A percentile compares a stretch with the other conserved stretches of the same genome.
Evolutionary conservation across 345 rosid species (phyloP).

Genomic region (Lumnitzera racemosa): DNA sequence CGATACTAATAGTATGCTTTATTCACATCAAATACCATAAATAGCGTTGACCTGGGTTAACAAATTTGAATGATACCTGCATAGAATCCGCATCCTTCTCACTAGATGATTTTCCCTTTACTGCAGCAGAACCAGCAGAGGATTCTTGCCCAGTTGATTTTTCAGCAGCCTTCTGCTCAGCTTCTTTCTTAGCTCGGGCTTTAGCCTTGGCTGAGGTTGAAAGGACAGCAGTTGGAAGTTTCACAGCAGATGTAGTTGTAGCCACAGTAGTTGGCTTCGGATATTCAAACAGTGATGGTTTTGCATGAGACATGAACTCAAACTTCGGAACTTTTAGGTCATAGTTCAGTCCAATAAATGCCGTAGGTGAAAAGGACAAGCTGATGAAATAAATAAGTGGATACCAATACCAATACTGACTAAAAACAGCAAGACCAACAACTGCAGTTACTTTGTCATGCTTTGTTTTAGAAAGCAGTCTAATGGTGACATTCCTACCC

Average conservation of each 20-base stretch:
- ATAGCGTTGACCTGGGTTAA: neutral
- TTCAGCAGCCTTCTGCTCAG: constrained; percentile 83
- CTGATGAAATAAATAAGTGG: constrained; percentile 93
- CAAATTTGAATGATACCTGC: constrained; percentile 46
- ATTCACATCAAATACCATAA: no score
- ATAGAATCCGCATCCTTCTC: constrained; percentile 92
- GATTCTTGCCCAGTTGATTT: constrained; percentile 48
- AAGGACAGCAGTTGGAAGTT: constrained; percentile 94
- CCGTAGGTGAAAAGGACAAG: constrained; percentile 93
- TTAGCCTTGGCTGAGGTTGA: constrained; percentile 98
- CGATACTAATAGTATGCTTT: no score
- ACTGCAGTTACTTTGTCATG: constrained; percentile 96
- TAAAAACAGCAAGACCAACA: constrained; percentile 96
- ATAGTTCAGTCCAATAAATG: constrained; percentile 85
- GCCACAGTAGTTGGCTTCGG: constrained; percentile 89
- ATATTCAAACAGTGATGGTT: constrained; percentile 92
- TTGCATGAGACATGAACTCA: constrained; percentile 87
- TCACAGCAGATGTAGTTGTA: constrained; percentile 71
- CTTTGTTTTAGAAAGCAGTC: constrained; percentile 89
- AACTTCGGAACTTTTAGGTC: constrained; percentile 92
- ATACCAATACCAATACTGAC: constrained; percentile 99
- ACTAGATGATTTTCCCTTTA: constrained; percentile 63
- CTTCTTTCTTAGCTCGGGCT: constrained; percentile 97
- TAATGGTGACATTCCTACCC: constrained; percentile 97
- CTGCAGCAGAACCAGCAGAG: constrained; percentile 25